A percentile compares a stretch with the other conserved stretches of the same genome.
Evolutionary conservation across 108 stramenopile species (phyloP).

Genomic region (Stephanodiscus minutulus): DNA sequence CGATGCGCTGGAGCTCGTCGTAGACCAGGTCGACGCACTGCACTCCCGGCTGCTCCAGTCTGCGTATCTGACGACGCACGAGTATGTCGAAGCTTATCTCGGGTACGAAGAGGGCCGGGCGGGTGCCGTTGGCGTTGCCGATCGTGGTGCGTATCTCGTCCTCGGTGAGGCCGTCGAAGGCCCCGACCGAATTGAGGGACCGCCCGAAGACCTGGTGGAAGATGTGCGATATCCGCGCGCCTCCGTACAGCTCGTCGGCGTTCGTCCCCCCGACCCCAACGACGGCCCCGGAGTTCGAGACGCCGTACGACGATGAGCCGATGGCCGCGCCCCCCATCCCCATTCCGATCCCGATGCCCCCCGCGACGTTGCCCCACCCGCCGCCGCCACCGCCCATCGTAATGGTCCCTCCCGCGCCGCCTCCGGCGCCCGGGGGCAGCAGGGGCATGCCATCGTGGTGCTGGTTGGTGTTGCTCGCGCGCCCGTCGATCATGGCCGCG

Average conservation of each 20-base stretch:
- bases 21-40: constrained; percentile 96
- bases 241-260: constrained; percentile 93
- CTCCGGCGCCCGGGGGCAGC: constrained; percentile 6
- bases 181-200: constrained; percentile 85
- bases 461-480: constrained; percentile 58
- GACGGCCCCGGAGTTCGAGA: constrained; percentile 7
- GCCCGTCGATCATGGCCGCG: constrained; percentile 87
- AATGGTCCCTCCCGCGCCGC: neutral
- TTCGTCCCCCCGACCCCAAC: constrained; percentile 43
- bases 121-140: constrained; percentile 92
- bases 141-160: constrained; percentile 98
- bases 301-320: constrained; percentile 17
- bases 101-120: constrained; percentile 95
- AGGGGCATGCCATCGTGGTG: constrained; percentile 45
- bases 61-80: constrained; percentile 90
- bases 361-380: constrained; percentile 30
- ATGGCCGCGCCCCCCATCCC: constrained; percentile 23
- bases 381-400: constrained; percentile 12
- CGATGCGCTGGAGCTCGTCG: constrained; percentile 94
- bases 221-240: constrained; percentile 93
- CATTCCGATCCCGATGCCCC: constrained; percentile 37
- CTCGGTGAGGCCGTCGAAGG: constrained; percentile 94
- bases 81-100: constrained; percentile 96
- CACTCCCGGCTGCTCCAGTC: constrained; percentile 92
- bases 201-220: constrained; percentile 93